Conservation (phyloP, 2,329 filamentous ascomycete species). For the Aciculosporium take region DNA sequence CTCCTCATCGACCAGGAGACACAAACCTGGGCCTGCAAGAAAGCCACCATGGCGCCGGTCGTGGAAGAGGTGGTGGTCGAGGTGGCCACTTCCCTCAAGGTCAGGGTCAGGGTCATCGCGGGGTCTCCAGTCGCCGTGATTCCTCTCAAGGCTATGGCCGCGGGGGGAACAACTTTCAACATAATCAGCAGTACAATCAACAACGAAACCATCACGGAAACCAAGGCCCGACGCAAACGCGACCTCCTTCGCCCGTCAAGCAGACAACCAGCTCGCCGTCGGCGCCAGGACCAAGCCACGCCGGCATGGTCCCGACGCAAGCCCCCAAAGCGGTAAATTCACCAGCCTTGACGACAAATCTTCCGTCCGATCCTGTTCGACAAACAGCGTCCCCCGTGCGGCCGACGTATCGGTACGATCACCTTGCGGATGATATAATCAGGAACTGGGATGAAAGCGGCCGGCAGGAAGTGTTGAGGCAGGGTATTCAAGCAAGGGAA, state of each 20-base stretch:
- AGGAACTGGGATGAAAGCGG: conserved; percentile 53
- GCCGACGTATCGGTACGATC: conserved; percentile 55
- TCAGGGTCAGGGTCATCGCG: conserved; percentile 23
- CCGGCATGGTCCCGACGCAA: not conserved
- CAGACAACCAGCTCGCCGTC: conserved; percentile 6
- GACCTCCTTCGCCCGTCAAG: conserved; percentile 12
- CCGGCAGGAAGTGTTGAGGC: conserved; percentile 50
- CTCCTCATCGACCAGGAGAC: conserved; percentile 48
- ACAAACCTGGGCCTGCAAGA: conserved; percentile 43
- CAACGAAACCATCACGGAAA: conserved; percentile 8
- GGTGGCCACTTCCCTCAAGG: conserved; percentile 27
- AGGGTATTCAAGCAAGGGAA: conserved; percentile 48
- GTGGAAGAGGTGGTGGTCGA: conserved; percentile 23
- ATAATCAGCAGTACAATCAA: conserved; percentile 9
- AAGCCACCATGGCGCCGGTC: conserved; percentile 33
- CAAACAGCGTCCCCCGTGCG: conserved; percentile 16
- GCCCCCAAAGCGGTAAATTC: conserved; percentile 8
- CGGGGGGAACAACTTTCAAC: conserved; percentile 12
- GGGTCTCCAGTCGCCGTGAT: conserved; percentile 37
- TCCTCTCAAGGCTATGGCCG: conserved; percentile 26
- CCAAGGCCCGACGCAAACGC: conserved; percentile 10
- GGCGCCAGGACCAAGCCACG: conserved; percentile 8
- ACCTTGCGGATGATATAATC: conserved; percentile 57
- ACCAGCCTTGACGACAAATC: conserved; percentile 9
- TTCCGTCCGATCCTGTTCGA: conserved; percentile 9